A percentile compares a stretch with the other conserved stretches of the same genome.
Conservation (phyloP, 371 early-diverging fungal genomes). For the Apophysomyces variabilis region DNA sequence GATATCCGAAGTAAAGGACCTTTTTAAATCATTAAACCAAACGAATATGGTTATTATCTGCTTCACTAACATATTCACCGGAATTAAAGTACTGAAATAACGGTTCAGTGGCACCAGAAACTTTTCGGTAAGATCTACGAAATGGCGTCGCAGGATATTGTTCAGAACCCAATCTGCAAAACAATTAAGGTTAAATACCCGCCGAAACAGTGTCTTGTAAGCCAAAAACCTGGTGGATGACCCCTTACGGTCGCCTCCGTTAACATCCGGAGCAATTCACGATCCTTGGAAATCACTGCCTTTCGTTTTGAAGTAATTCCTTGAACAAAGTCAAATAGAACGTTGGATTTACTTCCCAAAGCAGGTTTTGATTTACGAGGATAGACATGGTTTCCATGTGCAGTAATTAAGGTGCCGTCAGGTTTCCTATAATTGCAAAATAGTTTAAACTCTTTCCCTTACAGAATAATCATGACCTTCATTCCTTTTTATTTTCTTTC, state of each 20-base stretch:
- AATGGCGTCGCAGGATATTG: conserved; percentile 90
- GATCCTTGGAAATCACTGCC: conserved; percentile 79
- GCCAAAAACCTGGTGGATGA: conserved; percentile 54
- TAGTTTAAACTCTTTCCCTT: not conserved
- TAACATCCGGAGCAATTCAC: conserved; percentile 70
- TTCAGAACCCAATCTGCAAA: conserved; percentile 73
- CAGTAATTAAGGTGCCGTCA: conserved; percentile 46
- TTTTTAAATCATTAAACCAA: not conserved
- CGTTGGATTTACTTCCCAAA: conserved; percentile 39
- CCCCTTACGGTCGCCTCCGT: conserved; percentile 72
- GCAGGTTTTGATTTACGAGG: conserved; percentile 30
- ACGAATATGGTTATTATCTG: conserved; percentile 1
- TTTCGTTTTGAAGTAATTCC: conserved; percentile 81
- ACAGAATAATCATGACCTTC: not conserved
- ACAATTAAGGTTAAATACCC: conserved; percentile 4
- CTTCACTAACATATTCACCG: conserved; percentile 55
- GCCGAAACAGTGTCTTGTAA: not conserved
- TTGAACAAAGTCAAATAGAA: conserved; percentile 62
- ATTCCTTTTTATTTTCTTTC: conserved; percentile 10
- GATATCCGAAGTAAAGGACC: conserved; percentile 13
- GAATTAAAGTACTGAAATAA: conserved; percentile 88
- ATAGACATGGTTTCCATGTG: conserved; percentile 32
- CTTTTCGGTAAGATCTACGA: conserved; percentile 90
- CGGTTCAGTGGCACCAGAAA: conserved; percentile 95
- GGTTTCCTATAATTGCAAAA: conserved; percentile 39